phyloP scores from a whole-genome alignment of 2,329 filamentous ascomycete genomes.

The Alternaria ventricosa region DNA sequence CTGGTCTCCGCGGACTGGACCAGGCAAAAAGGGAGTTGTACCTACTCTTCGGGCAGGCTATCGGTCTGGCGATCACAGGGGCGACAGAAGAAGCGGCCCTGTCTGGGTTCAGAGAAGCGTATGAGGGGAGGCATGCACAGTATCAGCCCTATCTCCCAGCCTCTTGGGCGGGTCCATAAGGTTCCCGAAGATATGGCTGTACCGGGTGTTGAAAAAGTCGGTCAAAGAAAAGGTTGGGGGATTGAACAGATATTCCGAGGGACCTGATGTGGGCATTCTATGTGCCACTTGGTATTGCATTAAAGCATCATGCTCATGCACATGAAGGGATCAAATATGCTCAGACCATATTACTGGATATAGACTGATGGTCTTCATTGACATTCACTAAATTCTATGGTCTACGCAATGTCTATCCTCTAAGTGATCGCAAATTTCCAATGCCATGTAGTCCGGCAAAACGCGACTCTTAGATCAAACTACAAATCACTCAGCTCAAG shows the following conservation, averaged over 20 bases:
- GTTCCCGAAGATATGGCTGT: not conserved
- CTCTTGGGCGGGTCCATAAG: constrained; percentile 2
- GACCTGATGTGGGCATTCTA: not conserved
- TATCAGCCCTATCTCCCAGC: constrained; percentile 16
- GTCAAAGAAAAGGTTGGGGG: not conserved
- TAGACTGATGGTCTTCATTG: not conserved
- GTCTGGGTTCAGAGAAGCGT: constrained; percentile 30
- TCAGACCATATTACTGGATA: not conserved
- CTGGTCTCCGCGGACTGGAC: not conserved
- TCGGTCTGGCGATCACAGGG: constrained; percentile 34
- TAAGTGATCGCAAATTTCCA: not conserved
- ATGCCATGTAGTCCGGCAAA: not conserved
- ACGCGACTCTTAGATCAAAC: not conserved
- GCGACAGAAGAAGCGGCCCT: constrained; percentile 37
- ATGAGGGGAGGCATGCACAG: constrained; percentile 17
- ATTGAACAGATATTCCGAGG: not conserved
- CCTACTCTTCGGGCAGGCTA: constrained; percentile 33
- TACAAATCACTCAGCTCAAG: not conserved
- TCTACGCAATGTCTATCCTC: not conserved
- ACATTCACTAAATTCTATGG: not conserved
- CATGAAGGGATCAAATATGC: not conserved
- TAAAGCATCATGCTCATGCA: not conserved
- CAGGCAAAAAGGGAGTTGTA: constrained; percentile 33
- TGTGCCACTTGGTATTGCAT: not conserved
- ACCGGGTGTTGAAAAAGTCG: not conserved